Base-by-base conservation (phyloP, 805 yeast genomes). In the Osmozyma mogii region DNA sequence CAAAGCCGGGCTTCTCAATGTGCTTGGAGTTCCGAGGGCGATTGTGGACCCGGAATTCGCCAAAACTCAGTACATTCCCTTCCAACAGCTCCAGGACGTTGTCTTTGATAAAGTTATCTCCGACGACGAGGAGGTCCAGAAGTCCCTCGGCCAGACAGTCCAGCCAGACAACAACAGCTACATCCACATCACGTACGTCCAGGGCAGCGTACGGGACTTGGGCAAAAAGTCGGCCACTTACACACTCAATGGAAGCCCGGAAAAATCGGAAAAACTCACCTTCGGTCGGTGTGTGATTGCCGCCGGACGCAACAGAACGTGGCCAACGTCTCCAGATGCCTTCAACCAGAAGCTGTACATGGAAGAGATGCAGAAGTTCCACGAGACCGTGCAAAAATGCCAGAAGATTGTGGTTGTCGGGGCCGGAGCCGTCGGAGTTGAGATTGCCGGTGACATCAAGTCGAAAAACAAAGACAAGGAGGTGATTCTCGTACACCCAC, bases 271-370 rank as follows among this genome's bases (percentile, higher is more conserved):
- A n/a, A n/a, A n/a, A n/a, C n/a, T n/a, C n/a, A n/a, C n/a, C n/a
- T n/a, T n/a, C n/a, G n/a, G n/a, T n/a, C n/a, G n/a, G n/a, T n/a
- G n/a, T n/a, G 51, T 71, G 8, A 44, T 59, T 30, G 71, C 75
- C 4, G 49, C 69, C 2, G 78, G 78, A 1, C 52, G 77, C 44
- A 54, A 69, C 30, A 50, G 78, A 36, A 50, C 53, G 24, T 70
- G 75, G 74, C 78, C 78, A 9, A 61, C 68, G 21, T 70, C 71
- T 20, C 78, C 77, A 3, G 43, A 52, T n/a, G 73, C 66, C 0
- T 41, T 38, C 26, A 61, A 64, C 9, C 50, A 44, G 29, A 53
- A 54, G 11, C 45, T 44, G 6, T 70, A 54, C 38, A 32, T 61
- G 16, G 34, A 46, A 12, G 78, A 72, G 38, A 70, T 72, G 73